Conservation (phyloP, 164 flowering plant genomes). For the Vitis rotundifolia region DNA sequence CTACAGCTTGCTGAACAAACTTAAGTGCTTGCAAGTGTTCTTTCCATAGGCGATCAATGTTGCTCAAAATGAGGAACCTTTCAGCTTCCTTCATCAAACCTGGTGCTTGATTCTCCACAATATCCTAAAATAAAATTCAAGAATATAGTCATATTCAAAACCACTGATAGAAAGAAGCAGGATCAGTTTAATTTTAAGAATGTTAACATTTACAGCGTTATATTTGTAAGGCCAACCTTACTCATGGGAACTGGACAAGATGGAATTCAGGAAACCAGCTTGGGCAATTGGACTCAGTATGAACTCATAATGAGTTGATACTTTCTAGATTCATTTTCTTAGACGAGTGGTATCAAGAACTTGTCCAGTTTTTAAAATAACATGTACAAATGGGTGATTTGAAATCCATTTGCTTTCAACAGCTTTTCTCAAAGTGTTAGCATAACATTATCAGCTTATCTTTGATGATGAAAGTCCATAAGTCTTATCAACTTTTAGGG, state of each 20-base stretch:
- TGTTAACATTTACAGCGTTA: no score
- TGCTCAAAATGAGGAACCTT: constrained; percentile 82
- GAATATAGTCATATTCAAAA: background rate
- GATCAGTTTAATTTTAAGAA: background rate
- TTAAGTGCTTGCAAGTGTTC: constrained; percentile 96
- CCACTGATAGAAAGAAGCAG: background rate
- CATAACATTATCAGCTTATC: no score
- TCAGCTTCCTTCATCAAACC: constrained; percentile 99
- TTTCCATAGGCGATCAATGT: constrained; percentile 96
- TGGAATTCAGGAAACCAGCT: background rate
- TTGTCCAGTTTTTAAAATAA: background rate
- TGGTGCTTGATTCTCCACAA: constrained; percentile 84
- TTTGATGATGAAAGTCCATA: no score
- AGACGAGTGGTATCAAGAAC: background rate
- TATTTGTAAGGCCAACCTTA: background rate
- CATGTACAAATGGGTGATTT: background rate
- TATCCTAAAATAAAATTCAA: constrained; percentile 48
- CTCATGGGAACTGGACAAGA: background rate
- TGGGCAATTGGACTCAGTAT: background rate
- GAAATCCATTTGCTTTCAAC: no score
- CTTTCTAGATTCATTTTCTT: background rate
- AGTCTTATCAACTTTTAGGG: no score
- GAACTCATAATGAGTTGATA: background rate
- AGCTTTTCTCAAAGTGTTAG: no score
- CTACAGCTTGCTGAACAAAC: constrained; percentile 98